Evolutionary conservation across 495 filamentous ascomycete genomes (phyloP), one percentile per base, ranked within the genome.

Genomic region (Glonium stellatum): DNA sequence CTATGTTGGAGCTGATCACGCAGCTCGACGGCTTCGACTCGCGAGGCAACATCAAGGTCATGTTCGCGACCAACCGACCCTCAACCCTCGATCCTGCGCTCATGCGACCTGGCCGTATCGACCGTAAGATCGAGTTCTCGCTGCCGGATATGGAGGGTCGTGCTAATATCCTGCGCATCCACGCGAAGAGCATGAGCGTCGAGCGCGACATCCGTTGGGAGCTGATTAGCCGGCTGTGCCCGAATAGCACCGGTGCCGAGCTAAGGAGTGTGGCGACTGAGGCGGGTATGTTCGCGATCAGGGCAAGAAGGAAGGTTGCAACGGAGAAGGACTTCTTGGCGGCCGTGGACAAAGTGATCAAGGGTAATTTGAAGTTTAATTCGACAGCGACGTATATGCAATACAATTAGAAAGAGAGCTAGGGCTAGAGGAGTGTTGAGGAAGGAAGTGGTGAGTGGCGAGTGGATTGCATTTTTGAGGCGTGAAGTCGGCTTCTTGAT

Each of bases 151-250:
- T 96, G 57, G 93, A 98, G 73, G 93, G 93, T 41, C 84, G 93
- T 60, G 93, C 93, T 65, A 97, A 97, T 78, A 96, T 98, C 66
- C 83, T 98, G 21, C 87, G 93, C 31, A 98, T 98, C 66, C 93
- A 98, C 76, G 93, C 93, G 65, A 98, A 98, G 87, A 95, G 89
- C 70, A 98, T 98, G 93, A 95, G 90, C 23, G 95, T 97, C 35
- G 93, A 98, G 82, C 84, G 93, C 23, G 93, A 98, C 73, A 97
- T 98, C 69, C 84, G 93, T 74, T 98, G 93, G 93, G 93, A 98
- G 78, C 77, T 98, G 53, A 97, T 98, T 62, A 95, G 90, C 37
- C 84, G 93, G 64, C 79, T 98, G 66, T 98, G 93, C 79, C 93
- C 93, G 60, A 97, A 98, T 77, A 87, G 89, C 59, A 98, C 93